Percentiles rank a stretch among this genome's conserved stretches.
Conservation (phyloP, 768 basidiomycete genomes). For the Collybia sordida region DNA sequence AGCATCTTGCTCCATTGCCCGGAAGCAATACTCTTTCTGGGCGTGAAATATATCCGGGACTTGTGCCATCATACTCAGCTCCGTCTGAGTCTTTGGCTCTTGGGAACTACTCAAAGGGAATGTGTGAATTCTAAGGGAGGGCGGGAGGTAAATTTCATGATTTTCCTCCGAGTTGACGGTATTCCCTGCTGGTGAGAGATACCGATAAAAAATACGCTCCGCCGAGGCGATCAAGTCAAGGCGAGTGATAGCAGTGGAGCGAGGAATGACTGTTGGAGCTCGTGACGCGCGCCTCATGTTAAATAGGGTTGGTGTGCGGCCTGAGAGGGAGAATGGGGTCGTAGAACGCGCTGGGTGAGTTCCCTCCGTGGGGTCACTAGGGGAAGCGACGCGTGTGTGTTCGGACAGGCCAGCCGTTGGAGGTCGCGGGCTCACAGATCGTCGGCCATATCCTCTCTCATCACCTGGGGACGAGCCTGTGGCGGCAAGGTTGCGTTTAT, state of each 20-base stretch:
- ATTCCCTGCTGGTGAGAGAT: constrained; percentile 82
- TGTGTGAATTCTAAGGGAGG: constrained; percentile 84
- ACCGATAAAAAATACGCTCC: constrained; percentile 94
- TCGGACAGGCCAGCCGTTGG: constrained; percentile 44
- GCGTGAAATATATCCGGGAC: constrained; percentile 96
- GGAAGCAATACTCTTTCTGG: constrained; percentile 97
- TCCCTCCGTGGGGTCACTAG: constrained; percentile 31
- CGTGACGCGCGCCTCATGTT: constrained; percentile 76
- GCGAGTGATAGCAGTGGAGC: constrained; percentile 87
- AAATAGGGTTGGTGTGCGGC: constrained; percentile 76
- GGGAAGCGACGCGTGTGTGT: constrained; percentile 46
- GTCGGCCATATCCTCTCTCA: constrained; percentile 42
- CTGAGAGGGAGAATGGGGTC: constrained; percentile 77
- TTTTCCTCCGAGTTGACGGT: constrained; percentile 80
- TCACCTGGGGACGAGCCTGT: constrained; percentile 32
- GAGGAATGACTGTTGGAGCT: constrained; percentile 92
- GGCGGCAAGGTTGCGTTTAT: constrained; percentile 61
- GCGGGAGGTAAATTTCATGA: constrained; percentile 97
- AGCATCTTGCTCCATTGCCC: constrained; percentile 94
- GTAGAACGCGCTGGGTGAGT: constrained; percentile 60
- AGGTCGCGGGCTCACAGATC: constrained; percentile 61
- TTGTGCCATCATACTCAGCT: constrained; percentile 78
- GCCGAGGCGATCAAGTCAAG: constrained; percentile 89
- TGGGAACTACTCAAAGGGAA: constrained; percentile 82
- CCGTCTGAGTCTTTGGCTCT: constrained; percentile 68